Evolutionary conservation across 805 yeast genomes (phyloP).

Genomic region (Hanseniaspora osmophila): DNA sequence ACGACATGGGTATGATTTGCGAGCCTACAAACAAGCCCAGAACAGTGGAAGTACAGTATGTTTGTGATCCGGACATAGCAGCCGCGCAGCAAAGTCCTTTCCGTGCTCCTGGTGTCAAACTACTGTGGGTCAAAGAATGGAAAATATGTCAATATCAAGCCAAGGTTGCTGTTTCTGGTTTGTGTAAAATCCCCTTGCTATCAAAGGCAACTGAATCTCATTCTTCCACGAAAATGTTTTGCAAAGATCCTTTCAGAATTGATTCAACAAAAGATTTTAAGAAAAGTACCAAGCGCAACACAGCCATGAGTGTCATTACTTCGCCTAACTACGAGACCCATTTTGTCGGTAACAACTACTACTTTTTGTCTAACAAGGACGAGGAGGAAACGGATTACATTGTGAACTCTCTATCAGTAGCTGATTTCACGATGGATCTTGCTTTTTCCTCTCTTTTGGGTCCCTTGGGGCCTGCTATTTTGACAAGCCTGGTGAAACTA

Average conservation of each 20-base stretch:
- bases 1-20: constrained; percentile 43
- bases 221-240: background rate
- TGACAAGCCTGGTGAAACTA: background rate
- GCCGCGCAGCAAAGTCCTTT: background rate
- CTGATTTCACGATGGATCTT: constrained; percentile 1
- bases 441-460: background rate
- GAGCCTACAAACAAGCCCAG: constrained; percentile 43
- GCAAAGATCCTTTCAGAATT: background rate
- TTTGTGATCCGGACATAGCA: constrained; percentile 30
- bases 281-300: no score
- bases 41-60: constrained; percentile 38
- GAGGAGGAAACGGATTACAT: background rate
- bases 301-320: no score
- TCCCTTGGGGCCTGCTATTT: background rate
- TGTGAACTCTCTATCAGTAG: background rate
- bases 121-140: constrained; percentile 35
- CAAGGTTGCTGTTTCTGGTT: constrained; percentile 33
- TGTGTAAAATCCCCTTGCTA: constrained; percentile 29
- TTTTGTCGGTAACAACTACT: background rate
- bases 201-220: constrained; percentile 7
- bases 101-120: constrained; percentile 1
- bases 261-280: no score
- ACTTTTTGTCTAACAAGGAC: background rate
- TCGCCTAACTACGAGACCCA: background rate
- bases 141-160: constrained; percentile 46